A percentile compares a stretch with the other conserved stretches of the same genome.
Evolutionary conservation across 805 yeast genomes (phyloP).

Genomic region (Spencermartinsiella europaea): DNA sequence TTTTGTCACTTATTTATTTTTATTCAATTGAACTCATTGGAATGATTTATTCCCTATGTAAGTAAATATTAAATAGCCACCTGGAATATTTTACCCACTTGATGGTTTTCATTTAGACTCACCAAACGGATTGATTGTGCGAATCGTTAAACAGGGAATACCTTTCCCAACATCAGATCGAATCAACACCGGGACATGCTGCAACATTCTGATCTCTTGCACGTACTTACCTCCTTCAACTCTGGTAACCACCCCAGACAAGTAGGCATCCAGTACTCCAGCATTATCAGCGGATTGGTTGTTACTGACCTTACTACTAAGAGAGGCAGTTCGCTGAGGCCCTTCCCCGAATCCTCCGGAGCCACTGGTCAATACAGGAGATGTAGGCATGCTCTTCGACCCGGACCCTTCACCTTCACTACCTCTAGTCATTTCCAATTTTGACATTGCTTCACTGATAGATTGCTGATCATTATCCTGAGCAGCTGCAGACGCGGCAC

Average conservation of each 20-base stretch:
- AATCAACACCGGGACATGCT: constrained; percentile 75
- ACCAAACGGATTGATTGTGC: constrained; percentile 81
- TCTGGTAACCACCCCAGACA: constrained; percentile 52
- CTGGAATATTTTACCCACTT: too few species aligned
- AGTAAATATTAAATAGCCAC: neutral
- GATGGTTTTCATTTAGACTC: neutral
- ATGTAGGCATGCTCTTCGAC: constrained; percentile 31
- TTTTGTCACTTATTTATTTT: too few species aligned
- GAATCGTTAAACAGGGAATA: constrained; percentile 87
- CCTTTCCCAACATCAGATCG: constrained; percentile 95
- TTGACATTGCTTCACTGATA: constrained; percentile 8
- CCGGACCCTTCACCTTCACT: constrained; percentile 7
- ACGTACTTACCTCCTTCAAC: constrained; percentile 58
- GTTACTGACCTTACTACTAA: constrained; percentile 19
- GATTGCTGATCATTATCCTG: constrained; percentile 30
- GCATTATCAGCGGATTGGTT: constrained; percentile 21
- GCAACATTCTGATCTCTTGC: constrained; percentile 77
- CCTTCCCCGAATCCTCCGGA: constrained; percentile 8
- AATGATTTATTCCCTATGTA: too few species aligned
- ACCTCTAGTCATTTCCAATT: constrained; percentile 8
- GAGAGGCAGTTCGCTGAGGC: constrained; percentile 26
- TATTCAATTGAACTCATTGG: too few species aligned
- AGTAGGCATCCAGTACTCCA: constrained; percentile 50
- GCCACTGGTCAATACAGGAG: constrained; percentile 22
- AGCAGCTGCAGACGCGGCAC: constrained; percentile 62